Evolutionary conservation across 1,139 yeast species (phyloP), one percentile per base, ranked within the genome.

Genomic region (Blastobotrys malaysiensis): DNA sequence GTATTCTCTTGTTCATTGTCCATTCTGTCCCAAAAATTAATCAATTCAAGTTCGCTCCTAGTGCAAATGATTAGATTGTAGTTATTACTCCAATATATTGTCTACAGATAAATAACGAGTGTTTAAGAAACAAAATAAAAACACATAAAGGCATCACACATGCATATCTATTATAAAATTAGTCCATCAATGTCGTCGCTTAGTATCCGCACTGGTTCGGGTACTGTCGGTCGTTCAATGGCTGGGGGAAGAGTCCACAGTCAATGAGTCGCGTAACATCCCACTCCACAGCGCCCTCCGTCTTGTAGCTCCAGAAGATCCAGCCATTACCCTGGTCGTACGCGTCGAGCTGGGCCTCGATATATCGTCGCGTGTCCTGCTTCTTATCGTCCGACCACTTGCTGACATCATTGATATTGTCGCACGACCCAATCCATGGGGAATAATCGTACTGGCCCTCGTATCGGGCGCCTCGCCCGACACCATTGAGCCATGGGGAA

Each of bases 281-380:
- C 98, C 98, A 93, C 69, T 91, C 98, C 52, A 85, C 69, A 18
- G 95, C 81, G 63, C 73, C 71, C 69, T 93, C 98, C 27, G 96
- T 86, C 76, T 89, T 91, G 83, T 87, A 90, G 43, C 70, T 84
- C 83, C 99, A 93, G 76, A 86, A 88, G 57, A 90, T 77, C 90
- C 95, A 90, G 14, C 97, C 97, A 55, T 78, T 78, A 49, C 81
- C 78, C 63, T 77, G 77, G 63, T 84, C 89, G 65, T 78, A 89
- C 2, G 95, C 86, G 65, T 88, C 97, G 62, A 93, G 73, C 75
- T 93, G 98, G 27, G 96, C 96, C 72, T 91, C 97, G 56, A 91
- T 76, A 67, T 78, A 86, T 62, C 74, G 78, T 67, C 97, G 82
- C 19, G 86, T 82, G 62, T 84, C 75, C 16, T 66, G 63, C 64